Percentiles rank a stretch among this genome's conserved stretches.
Evolutionary conservation across 129 eudicot genomes (phyloP).

Genomic region (Erigeron canadensis): DNA sequence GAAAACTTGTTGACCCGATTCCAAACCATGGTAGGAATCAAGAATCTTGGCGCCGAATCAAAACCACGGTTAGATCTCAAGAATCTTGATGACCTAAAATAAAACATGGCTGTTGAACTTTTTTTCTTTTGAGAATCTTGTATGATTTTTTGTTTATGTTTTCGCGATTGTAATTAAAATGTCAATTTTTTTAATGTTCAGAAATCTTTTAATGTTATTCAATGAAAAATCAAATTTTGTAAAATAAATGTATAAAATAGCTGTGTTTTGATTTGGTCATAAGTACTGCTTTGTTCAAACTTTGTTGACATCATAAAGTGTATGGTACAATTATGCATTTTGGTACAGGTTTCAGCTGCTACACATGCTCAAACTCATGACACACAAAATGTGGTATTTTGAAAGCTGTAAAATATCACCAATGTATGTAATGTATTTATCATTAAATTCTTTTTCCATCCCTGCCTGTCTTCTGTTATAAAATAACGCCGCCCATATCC

Average conservation of each 20-base stretch:
- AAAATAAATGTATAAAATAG: background rate
- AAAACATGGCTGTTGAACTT: constrained; percentile 20
- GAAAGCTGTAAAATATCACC: constrained; percentile 6
- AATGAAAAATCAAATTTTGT: constrained; percentile 11
- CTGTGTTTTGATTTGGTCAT: constrained; percentile 1
- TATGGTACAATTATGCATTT: constrained; percentile 29
- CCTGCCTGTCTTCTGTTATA: no score
- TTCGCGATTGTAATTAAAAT: constrained; percentile 29
- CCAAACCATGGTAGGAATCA: background rate
- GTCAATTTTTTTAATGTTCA: constrained; percentile 27
- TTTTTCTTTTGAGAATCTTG: constrained; percentile 6
- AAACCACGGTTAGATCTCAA: background rate
- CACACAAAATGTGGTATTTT: background rate
- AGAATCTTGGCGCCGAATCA: constrained; percentile 4
- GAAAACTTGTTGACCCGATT: background rate
- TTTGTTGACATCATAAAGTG: background rate
- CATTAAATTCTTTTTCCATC: background rate
- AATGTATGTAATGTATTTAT: background rate
- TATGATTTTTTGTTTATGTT: constrained; percentile 26
- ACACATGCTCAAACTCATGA: constrained; percentile 18
- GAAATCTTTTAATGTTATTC: constrained; percentile 21
- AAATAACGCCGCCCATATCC: no score
- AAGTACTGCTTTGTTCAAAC: background rate
- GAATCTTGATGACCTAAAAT: constrained; percentile 8
- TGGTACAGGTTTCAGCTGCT: constrained; percentile 2